phyloP scores from a whole-genome alignment of 306 rosid species.

The Prunus padus region DNA sequence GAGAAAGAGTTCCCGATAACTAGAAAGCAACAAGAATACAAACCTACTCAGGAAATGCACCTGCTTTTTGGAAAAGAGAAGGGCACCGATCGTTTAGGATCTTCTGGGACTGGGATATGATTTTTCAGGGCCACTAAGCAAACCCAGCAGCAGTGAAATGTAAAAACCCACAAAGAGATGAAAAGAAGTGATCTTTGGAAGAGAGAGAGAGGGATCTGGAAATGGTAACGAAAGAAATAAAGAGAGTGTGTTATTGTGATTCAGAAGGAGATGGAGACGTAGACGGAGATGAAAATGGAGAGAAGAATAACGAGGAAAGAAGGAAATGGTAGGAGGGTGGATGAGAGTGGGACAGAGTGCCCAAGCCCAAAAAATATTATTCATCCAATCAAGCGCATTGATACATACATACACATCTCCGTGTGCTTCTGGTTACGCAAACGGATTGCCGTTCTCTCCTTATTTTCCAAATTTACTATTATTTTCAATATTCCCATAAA shows the following conservation, averaged over 20 bases:
- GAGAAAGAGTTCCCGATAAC: neutral
- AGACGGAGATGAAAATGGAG: neutral
- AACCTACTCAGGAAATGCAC: constrained; percentile 26
- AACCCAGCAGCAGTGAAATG: constrained; percentile 9
- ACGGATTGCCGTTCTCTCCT: constrained; percentile 34
- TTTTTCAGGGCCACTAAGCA: neutral
- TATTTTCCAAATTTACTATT: neutral
- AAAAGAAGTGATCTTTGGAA: neutral
- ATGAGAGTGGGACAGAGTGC: constrained; percentile 32
- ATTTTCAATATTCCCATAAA: neutral
- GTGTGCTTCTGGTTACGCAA: constrained; percentile 46
- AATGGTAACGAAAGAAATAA: neutral
- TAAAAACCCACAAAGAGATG: neutral
- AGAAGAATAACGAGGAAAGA: neutral
- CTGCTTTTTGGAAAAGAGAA: constrained; percentile 12
- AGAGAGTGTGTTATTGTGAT: constrained; percentile 10
- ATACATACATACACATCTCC: constrained; percentile 12
- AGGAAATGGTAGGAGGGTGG: constrained; percentile 8
- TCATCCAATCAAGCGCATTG: neutral
- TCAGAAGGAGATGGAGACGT: constrained; percentile 10
- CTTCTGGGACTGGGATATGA: constrained; percentile 21
- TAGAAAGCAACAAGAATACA: neutral
- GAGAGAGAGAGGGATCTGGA: constrained; percentile 4
- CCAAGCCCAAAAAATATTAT: neutral
- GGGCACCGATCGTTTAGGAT: constrained; percentile 26